Base-by-base conservation (phyloP, 2,329 filamentous ascomycete species). In the Nothopassalora personata region DNA sequence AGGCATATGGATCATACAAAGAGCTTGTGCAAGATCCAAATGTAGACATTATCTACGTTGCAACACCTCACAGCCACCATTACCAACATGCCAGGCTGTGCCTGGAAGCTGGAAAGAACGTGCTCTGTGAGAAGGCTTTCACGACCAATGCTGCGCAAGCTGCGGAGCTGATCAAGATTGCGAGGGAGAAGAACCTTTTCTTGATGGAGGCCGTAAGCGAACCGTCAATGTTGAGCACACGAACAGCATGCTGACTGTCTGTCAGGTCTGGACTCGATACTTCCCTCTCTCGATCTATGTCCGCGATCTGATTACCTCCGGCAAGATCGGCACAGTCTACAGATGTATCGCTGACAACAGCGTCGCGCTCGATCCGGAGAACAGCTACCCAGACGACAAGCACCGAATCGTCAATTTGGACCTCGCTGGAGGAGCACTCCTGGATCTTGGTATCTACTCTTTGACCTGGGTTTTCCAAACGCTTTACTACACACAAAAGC, bases 61-160 rank as follows among this genome's bases (percentile, higher is more conserved):
- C 90, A 27, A 96, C 91, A 4, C 91, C 91, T 15, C 91, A 96
- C 77, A 92, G 89, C 68, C 91, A 96, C 74, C 91, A 96, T 78
- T 96, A 92, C 78, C 90, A 95, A 74, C 93, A 96, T 76, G 83
- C 85, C 64, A 90, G 91, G 84, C 82, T 95, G n/a, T 88, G 86
- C 47, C 80, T 96, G 43, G 83, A 90, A 65, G 89, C 88, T 7
- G 89, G 90, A 69, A 96, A 96, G 80, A 83, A 93, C 68, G 90
- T 96, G 31, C 83, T 96, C 34, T 96, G 91, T 74, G 91, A 96
- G 75, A 96, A 96, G 80, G 85, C 91, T 0, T 87, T 96, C 68
- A 95, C 91, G 1, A 89, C 93, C 63, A 96, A 88, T 64, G 90
- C 88, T 2, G 80, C 84, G 9, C 91, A 96, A 76, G 80, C 88